A percentile compares a stretch with the other conserved stretches of the same genome.
phyloP scores from a whole-genome alignment of 2,329 filamentous ascomycete genomes.

The Phialemonium atrogriseum region DNA sequence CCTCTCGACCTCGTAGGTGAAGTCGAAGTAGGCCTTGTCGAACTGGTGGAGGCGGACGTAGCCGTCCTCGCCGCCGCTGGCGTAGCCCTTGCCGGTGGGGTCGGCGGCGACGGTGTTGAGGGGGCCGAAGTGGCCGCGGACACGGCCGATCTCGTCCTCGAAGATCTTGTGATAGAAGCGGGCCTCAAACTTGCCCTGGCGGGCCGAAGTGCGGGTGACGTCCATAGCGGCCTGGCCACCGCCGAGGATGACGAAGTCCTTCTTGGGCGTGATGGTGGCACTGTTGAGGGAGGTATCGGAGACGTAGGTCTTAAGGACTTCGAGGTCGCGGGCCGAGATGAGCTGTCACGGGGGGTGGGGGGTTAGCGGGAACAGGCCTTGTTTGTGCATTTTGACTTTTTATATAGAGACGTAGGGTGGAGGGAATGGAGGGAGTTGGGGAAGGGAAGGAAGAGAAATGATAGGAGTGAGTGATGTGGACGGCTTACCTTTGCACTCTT shows the following conservation, averaged over 20 bases:
- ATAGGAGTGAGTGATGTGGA: neutral
- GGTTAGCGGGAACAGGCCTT: too few species aligned
- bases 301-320: conserved; percentile 85
- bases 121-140: conserved; percentile 84
- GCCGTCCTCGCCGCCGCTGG: conserved; percentile 93
- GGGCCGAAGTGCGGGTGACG: conserved; percentile 85
- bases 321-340: conserved; percentile 75
- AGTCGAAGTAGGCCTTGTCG: conserved; percentile 97
- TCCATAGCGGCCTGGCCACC: conserved; percentile 99
- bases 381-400: neutral
- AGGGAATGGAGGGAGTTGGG: conserved; percentile 3
- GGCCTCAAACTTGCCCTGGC: conserved; percentile 98
- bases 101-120: conserved; percentile 89
- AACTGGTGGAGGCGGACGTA: conserved; percentile 98
- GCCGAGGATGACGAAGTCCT: conserved; percentile 95
- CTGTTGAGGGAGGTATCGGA: conserved; percentile 96
- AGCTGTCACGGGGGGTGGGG: conserved; percentile 36
- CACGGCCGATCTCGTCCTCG: conserved; percentile 95
- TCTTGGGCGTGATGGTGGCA: conserved; percentile 86
- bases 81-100: conserved; percentile 86
- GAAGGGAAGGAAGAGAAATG: neutral
- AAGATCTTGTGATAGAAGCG: conserved; percentile 99
- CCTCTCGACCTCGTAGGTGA: conserved; percentile 96
- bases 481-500: conserved; percentile 80
- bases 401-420: conserved; percentile 19